Evolutionary conservation across 331 rosid genomes (phyloP), one percentile per base, ranked within the genome.

Genomic region (Acacia concinna): DNA sequence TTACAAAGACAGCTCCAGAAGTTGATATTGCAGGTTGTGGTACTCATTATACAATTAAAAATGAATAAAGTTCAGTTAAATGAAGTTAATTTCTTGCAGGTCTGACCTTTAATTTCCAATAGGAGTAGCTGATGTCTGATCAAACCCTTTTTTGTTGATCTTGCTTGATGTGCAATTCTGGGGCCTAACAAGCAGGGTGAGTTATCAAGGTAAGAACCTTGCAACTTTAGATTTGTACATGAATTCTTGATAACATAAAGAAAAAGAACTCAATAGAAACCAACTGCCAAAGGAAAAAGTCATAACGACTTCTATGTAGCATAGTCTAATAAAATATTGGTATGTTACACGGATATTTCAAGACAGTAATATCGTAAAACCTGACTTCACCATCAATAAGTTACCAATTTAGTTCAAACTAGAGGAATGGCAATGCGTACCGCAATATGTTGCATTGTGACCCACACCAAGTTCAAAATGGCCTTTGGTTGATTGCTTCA

Each of bases 121-220:
- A 21, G 23, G n/a, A 69, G 74, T 23, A 41, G 35, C 18, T 38
- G 73, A 68, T 4, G 73, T 30, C 6, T n/a, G 32, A 68, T 15
- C 46, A 17, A 35, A n/a, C 32, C 34, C 51, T 37, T 37, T 21
- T 67, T 67, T 68, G 52, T 68, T 11, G 11, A 68, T 21, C 52
- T 68, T 25, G 47, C 52, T 68, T 25, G 47, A 10, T 40, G 73
- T 68, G 52, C 73, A 68, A 40, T 68, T 68, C 73, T 23, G 73
- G 52, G 52, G 52, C 73, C 51, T 40, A 68, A 40, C 20, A 40
- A 21, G 31, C 13, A 68, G 38, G 12, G 47, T n/a, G 18, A 66
- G 52, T 2, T 28, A 37, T 37, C 32, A 2, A 38, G n/a, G 15
- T 40, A 68, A 5, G 21, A 68, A 20, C 25, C 30, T 12, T 68